Evolutionary conservation across 2,329 filamentous ascomycete species (phyloP).

Genomic region (Pestalotiopsis sp.): DNA sequence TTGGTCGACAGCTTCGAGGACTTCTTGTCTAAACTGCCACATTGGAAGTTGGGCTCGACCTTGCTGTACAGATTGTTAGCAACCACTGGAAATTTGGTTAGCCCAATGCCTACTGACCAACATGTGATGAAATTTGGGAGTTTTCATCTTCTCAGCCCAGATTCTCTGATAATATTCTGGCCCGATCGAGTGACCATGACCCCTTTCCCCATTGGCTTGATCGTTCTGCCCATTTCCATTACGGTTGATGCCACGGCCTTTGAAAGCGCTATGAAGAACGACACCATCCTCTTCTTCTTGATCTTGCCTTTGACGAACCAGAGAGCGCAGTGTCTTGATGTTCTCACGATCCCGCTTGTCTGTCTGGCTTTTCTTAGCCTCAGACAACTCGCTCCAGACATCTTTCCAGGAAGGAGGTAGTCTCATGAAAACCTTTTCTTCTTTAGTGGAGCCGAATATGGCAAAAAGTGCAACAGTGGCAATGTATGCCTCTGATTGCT

Average conservation of each 20-base stretch:
- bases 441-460: constrained; percentile 73
- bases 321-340: constrained; percentile 66
- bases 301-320: constrained; percentile 68
- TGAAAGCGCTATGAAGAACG: constrained; percentile 75
- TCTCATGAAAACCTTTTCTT: constrained; percentile 80
- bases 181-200: constrained; percentile 36
- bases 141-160: constrained; percentile 58
- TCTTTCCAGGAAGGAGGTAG: constrained; percentile 82
- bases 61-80: constrained; percentile 32
- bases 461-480: constrained; percentile 81
- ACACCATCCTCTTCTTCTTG: constrained; percentile 73
- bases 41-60: constrained; percentile 83
- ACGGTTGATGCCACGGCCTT: constrained; percentile 53
- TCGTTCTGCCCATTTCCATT: constrained; percentile 49
- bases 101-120: constrained; percentile 47
- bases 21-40: constrained; percentile 78
- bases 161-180: constrained; percentile 56
- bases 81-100: neutral
- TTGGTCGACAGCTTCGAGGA: constrained; percentile 73
- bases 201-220: constrained; percentile 45
- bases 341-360: constrained; percentile 70
- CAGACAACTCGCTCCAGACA: constrained; percentile 77
- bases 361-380: constrained; percentile 66
- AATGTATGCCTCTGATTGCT: constrained; percentile 85
- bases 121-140: constrained; percentile 75